Evolutionary conservation across 768 basidiomycete species (phyloP), one percentile per base, ranked within the genome.

Genomic region (Mycena pura): DNA sequence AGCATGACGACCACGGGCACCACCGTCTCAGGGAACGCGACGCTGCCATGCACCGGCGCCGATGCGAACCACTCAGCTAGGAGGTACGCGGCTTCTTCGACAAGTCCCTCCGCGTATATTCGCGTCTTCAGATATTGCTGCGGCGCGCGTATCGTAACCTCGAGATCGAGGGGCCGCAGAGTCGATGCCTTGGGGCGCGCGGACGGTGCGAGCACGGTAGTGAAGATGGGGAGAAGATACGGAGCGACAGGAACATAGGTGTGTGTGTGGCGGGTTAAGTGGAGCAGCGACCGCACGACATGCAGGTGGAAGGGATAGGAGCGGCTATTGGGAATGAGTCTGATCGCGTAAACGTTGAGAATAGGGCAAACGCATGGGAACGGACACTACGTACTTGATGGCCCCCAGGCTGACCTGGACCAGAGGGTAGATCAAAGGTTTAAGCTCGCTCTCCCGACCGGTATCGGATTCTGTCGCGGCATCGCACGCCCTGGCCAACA

Each of bases 281-380:
- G 90, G 24, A 95, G 80, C 43, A 99, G 84, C 1, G 97, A 96
- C 10, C 93, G 92, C 31, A 92, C 77, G 59, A 99, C 84, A 73
- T 99, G 96, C 27, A 99, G 84, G 73, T 98, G 96, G 74, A 98
- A 91, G 1, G 97, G 96, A 77, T 92, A 92, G 63, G 95, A 98
- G 43, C 96, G 91, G 13, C 90, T 83, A 61, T 92, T 96, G 27
- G 95, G 89, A 46, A 97, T 86, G 48, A 98, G 87, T 69, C 96
- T 99, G 72, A 54, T 48, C 63, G 66, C 57, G 73, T n/a, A 53
- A 22, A 29, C 46, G 53, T 29, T 52, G 25, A 41, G 40, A 36
- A 59, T 44, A 59, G 44, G 50, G 34, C 17, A 51, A 57, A 55
- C 50, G 44, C 43, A 39, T 41, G 31, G 62, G 34, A 60, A 47